These are phyloP conservation scores for Multifurca ochricompacta DNA, from an alignment of 768 basidiomycete species.

Conservation along the genomic window DNA sequence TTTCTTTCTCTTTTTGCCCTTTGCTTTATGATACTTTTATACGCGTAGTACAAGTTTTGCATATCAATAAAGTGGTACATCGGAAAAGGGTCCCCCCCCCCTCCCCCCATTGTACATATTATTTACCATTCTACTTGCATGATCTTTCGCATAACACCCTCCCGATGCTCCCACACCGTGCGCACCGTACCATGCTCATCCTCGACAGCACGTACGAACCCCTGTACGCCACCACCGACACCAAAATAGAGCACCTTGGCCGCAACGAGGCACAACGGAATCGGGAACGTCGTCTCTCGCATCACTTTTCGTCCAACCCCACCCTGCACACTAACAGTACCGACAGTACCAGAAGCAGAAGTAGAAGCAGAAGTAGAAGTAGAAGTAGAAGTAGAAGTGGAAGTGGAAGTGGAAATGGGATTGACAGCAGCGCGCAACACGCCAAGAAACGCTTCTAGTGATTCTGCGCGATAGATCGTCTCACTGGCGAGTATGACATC, in stretches of 20 bases:
- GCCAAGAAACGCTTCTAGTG: constrained; percentile 50
- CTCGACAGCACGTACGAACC: constrained; percentile 53
- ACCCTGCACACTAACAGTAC: background rate
- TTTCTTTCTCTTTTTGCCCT: background rate
- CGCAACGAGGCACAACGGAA: constrained; percentile 61
- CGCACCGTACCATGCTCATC: constrained; percentile 35
- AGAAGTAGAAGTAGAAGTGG: background rate
- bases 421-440: constrained; percentile 33
- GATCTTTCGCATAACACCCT: constrained; percentile 70
- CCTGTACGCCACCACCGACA: constrained; percentile 80
- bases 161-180: constrained; percentile 55
- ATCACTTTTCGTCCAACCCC: constrained; percentile 4
- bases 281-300: background rate
- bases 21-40: background rate
- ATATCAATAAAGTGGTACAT: too few species aligned
- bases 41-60: too few species aligned
- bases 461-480: constrained; percentile 77
- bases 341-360: background rate
- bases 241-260: constrained; percentile 94
- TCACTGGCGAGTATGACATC: constrained; percentile 83
- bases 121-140: constrained; percentile 50
- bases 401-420: background rate
- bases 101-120: background rate
- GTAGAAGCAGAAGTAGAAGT: background rate
- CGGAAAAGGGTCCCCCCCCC: too few species aligned